Base-by-base conservation (phyloP, 2,329 filamentous ascomycete genomes). In the Colletotrichum sidae region DNA sequence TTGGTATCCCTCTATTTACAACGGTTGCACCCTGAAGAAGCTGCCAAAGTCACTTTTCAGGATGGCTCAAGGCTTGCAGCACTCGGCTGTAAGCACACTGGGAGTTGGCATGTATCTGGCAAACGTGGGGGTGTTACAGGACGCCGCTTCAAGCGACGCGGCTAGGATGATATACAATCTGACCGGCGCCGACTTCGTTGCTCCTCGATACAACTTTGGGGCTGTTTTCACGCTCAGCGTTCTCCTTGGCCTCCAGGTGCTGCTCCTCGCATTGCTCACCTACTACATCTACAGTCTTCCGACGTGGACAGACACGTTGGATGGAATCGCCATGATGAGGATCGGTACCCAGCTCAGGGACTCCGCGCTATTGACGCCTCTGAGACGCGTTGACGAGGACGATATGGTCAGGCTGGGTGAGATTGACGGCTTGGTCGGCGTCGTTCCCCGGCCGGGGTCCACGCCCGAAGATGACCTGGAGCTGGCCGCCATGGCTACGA, bases 21-120 rank as follows among this genome's bases (percentile, higher is more conserved):
- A 50, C 11, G 62, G 33, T 3, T 67, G 65, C 56, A 45, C 56
- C n/a, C 47, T 65, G 35, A 50, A 49, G 17, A 41, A 55, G 39
- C 50, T 67, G 7, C 63, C 66, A 4, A 58, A 63, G 17, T 55
- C 57, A 37, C 15, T 66, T 0, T 66, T 66, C 58, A 39, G 63
- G 47, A 57, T 63, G 4, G 58, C 59, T 3, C 63, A 66, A 39
- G 63, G 63, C 12, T 33, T 66, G 5, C 58, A 44, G 15, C 54
- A 63, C 33, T 39, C 41, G 15, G 57, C 60, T 38, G 63, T 66
- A 9, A 66, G 63, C 47, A 66, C 63, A 10, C 57, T 68, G 12
- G 66, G 63, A 7, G 57, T 68, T 15, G 63, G 63, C 33, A 68
- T 68, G 57, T 68, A 63, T 41, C 50, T 68, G 15, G 60, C 63